Conservation (phyloP, 2,329 filamentous ascomycete species). For the Penicillium aurantiogriseum region DNA sequence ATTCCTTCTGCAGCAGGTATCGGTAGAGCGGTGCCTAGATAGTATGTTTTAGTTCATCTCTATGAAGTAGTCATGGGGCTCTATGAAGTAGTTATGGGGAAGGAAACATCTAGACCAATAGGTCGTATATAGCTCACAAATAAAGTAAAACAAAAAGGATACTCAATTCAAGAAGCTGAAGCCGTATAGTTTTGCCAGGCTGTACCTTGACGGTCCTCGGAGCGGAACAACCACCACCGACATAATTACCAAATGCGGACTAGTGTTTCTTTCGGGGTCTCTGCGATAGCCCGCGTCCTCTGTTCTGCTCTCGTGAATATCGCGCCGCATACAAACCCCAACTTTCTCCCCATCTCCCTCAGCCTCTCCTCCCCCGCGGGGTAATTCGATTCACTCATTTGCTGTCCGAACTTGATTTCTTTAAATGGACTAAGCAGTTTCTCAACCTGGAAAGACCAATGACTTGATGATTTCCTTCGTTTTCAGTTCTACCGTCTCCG, state of each 20-base stretch:
- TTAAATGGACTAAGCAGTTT: slow-evolving; percentile 13
- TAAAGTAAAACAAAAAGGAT: not conserved
- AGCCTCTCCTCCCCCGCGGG: slow-evolving; percentile 17
- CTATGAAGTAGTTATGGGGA: no score
- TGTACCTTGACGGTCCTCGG: slow-evolving; percentile 12
- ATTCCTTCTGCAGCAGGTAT: not conserved
- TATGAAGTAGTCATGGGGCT: no score
- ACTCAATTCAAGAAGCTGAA: not conserved
- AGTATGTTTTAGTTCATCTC: not conserved
- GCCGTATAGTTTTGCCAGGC: not conserved
- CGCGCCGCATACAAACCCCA: slow-evolving; percentile 32
- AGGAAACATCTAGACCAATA: not conserved
- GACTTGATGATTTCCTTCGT: slow-evolving; percentile 31
- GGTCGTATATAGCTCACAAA: no score
- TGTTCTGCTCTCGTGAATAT: slow-evolving; percentile 27
- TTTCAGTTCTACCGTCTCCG: slow-evolving; percentile 20
- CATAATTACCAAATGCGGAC: slow-evolving; percentile 28
- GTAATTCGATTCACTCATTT: slow-evolving; percentile 17
- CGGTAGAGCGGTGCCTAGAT: not conserved
- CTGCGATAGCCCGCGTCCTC: slow-evolving; percentile 40
- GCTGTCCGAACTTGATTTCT: slow-evolving; percentile 15
- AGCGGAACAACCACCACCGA: slow-evolving; percentile 31
- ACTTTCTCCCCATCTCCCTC: slow-evolving; percentile 19
- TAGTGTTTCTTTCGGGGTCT: slow-evolving; percentile 42
- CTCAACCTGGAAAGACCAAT: slow-evolving; percentile 25